Evolutionary conservation across 2,329 filamentous ascomycete species (phyloP).

Genomic region (Tolypocladium endophyticum): DNA sequence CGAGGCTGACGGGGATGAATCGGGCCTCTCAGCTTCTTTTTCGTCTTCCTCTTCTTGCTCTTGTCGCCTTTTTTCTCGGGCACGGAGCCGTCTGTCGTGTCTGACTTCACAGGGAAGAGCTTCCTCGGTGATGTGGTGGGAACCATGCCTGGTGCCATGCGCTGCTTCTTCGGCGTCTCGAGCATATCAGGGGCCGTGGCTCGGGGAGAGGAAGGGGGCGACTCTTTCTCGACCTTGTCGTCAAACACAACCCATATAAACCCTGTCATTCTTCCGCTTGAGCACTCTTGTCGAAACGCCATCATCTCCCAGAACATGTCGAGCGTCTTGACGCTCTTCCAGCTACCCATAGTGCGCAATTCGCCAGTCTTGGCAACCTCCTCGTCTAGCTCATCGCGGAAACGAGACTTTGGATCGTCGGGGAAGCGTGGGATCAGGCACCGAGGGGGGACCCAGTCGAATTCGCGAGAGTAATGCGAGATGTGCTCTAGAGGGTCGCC

Average conservation of each 20-base stretch:
- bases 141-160: slow-evolving; percentile 10
- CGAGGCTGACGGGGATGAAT: slow-evolving; percentile 55
- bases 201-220: slow-evolving; percentile 1
- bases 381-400: slow-evolving; percentile 79
- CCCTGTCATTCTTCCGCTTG: slow-evolving; percentile 80
- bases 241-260: slow-evolving; percentile 92
- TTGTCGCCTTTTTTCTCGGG: slow-evolving; percentile 1
- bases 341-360: slow-evolving; percentile 52
- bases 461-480: slow-evolving; percentile 50
- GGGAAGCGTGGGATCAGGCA: slow-evolving; percentile 86
- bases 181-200: slow-evolving; percentile 9
- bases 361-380: slow-evolving; percentile 52
- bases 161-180: slow-evolving; percentile 22
- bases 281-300: slow-evolving; percentile 93
- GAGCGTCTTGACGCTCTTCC: slow-evolving; percentile 73
- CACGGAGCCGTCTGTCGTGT: background rate
- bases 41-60: slow-evolving; percentile 11
- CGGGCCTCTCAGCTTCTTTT: slow-evolving; percentile 41
- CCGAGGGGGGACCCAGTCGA: slow-evolving; percentile 57
- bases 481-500: slow-evolving; percentile 59
- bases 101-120: slow-evolving; percentile 13
- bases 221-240: slow-evolving; percentile 20
- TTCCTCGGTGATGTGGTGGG: slow-evolving; percentile 22
- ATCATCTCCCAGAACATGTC: slow-evolving; percentile 99
- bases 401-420: slow-evolving; percentile 90